Conservation (phyloP, 768 basidiomycete species). For the Hysterangium stoloniferum region DNA sequence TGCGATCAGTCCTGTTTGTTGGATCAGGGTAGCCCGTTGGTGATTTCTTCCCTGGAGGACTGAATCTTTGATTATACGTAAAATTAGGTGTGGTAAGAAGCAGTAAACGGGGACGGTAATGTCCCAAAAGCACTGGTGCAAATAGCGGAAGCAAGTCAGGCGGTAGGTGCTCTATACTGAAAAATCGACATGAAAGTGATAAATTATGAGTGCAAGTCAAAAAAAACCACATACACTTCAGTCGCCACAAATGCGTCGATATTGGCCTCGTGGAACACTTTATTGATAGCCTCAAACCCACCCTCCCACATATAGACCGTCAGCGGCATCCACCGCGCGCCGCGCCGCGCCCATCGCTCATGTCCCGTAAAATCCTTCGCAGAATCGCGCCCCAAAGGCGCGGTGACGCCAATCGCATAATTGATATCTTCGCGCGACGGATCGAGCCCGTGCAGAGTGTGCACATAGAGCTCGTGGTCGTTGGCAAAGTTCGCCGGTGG, state of each 20-base stretch:
- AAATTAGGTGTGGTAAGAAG: constrained; percentile 84
- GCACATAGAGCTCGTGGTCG: constrained; percentile 43
- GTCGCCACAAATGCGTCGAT: constrained; percentile 65
- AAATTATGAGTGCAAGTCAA: background rate
- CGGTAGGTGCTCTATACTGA: constrained; percentile 75
- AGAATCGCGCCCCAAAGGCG: constrained; percentile 29
- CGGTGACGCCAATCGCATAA: constrained; percentile 42
- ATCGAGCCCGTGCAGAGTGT: constrained; percentile 62
- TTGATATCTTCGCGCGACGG: constrained; percentile 45
- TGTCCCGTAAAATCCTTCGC: constrained; percentile 12
- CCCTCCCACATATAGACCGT: constrained; percentile 68
- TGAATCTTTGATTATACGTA: constrained; percentile 73
- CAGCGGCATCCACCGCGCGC: constrained; percentile 59
- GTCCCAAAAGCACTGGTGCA: constrained; percentile 64
- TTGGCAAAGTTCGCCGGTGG: constrained; percentile 28
- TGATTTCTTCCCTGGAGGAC: constrained; percentile 41
- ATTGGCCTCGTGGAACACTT: constrained; percentile 45
- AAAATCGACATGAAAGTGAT: background rate
- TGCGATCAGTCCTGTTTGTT: constrained; percentile 59
- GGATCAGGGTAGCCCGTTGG: constrained; percentile 61
- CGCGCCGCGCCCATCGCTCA: constrained; percentile 16
- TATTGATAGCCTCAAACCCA: constrained; percentile 59
- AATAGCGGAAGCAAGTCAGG: constrained; percentile 51
- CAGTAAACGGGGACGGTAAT: constrained; percentile 66
- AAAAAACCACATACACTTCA: constrained; percentile 58